These are phyloP conservation scores for Cinchona pubescens DNA, from an alignment of 257 asterid genomes.

Conservation along the genomic window DNA sequence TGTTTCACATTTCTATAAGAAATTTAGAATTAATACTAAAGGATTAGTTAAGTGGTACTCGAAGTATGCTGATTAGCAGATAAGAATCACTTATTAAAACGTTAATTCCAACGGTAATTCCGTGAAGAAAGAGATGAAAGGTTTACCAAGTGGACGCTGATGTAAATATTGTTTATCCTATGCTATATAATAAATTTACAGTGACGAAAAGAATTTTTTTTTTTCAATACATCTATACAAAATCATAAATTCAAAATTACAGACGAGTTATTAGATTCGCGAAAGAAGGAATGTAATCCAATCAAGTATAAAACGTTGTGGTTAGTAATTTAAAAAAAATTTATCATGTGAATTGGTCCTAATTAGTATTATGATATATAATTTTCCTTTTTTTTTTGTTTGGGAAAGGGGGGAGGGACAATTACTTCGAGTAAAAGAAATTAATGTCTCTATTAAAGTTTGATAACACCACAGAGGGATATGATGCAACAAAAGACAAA, in stretches of 20 bases:
- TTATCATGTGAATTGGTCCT: no score
- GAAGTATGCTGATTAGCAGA: neutral
- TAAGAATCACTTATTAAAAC: neutral
- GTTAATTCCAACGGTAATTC: no score
- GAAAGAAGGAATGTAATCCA: no score
- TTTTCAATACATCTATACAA: no score
- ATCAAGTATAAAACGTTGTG: no score
- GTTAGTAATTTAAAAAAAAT: no score
- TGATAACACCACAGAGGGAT: constrained; percentile 4
- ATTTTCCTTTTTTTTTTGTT: no score
- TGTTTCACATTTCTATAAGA: neutral
- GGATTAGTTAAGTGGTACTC: neutral
- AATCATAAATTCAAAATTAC: no score
- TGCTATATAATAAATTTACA: neutral
- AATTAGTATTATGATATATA: no score
- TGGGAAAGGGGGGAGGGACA: no score
- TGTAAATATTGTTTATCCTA: neutral
- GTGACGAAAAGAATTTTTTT: no score
- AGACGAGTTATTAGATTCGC: no score
- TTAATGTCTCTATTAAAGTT: constrained; percentile 2
- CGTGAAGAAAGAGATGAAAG: neutral
- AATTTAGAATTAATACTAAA: neutral
- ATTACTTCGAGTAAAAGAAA: neutral
- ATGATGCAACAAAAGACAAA: constrained; percentile 18
- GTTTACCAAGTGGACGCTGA: neutral